Base-by-base conservation (phyloP, 2,329 filamentous ascomycete species). In the Mariannaea elegans region DNA sequence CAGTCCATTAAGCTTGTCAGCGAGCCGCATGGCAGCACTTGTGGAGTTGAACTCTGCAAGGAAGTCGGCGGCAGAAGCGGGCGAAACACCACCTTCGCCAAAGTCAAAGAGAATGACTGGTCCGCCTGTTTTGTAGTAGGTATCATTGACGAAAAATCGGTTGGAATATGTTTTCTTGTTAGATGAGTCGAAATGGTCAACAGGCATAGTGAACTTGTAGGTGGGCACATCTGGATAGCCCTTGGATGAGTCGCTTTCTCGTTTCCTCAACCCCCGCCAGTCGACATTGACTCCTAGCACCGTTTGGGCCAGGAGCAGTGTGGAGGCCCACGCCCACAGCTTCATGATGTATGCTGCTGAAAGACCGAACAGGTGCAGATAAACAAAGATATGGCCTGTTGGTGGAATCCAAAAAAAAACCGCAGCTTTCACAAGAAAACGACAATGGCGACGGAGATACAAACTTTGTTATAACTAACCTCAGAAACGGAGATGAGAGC, bases 91-190 rank as follows among this genome's bases (percentile, higher is more conserved):
- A 6, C 45, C 27, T 54, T 71, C 67, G n/a, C 67, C 69, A 34
- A 59, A 58, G 55, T 71, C 69, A n/a, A 56, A 68, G 42, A 68
- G 56, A 38, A 71, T 64, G 7, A 71, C 63, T 7, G 67, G 67
- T 1, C 66, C 66, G 18, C 69, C 69, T 0, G 61, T 12, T 34
- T 66, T 51, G 55, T 69, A 70, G 49, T 62, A 70, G 1, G 65
- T 67, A 32, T 68, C 66, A 32, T 69, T 70, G 50, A 67, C 63
- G 29, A 65, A 70, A 38, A 59, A 70, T 3, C 66, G 45, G 57
- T 68, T 69, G 13, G 60, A 38, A 38, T 62, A 71, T 3, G 66
- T 70, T 4, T 56, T 27, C 7, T 24, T 49, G 47, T 65, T 63
- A n/a, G 50, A 56, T 24, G 61, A 44, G 48, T 64, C 62, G 57